Base-by-base conservation (phyloP, 371 early-diverging fungal species). In the Paraphysoderma sedebokerense region DNA sequence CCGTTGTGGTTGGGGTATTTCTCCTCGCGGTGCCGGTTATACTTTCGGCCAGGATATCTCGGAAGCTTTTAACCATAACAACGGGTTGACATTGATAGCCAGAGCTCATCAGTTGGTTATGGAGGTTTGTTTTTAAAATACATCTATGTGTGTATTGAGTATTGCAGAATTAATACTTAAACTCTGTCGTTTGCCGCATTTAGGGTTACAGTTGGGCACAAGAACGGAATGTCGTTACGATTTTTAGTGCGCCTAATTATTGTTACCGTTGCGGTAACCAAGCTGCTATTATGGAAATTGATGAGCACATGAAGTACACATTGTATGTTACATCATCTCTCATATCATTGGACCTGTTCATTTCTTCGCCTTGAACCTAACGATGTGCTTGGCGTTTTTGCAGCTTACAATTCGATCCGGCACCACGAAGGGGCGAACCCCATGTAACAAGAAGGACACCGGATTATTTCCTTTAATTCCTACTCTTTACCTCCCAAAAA, bases 31-130 rank as follows among this genome's bases (percentile, higher is more conserved):
- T 36, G 97, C 98, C 26, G 98, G 98, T 34, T 98, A 96, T 74
- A 82, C 92, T 3, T 98, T 98, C 76, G 98, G 99, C 27, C 81
- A 83, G 58, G 87, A 91, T 63, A 82, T 92, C 44, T 80, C 86
- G 13, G 81, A 86, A 58, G 78, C 90, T 52, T 99, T 98, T 58
- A 90, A 92, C 70, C 85, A 92, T 62, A 91, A 83, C 68, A 99
- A 99, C 67, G 91, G 91, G 13, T 65, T 99, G 38, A 85, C 84
- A 11, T 72, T 98, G 46, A 91, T 99, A 64, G 92, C 97, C 32
- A 74, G 99, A 55, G 98, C 98, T 24, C 99, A 99, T 76, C 99
- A 99, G 73, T 77, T 99, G 39, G 99, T 98, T 61, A 96, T 86
- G 96, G 97, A 95, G 75, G 89, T 81, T 52, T 33, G n/a, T 11